Conservation (phyloP, 192 early-diverging fungal genomes). For the Irineochytrium annulatum region DNA sequence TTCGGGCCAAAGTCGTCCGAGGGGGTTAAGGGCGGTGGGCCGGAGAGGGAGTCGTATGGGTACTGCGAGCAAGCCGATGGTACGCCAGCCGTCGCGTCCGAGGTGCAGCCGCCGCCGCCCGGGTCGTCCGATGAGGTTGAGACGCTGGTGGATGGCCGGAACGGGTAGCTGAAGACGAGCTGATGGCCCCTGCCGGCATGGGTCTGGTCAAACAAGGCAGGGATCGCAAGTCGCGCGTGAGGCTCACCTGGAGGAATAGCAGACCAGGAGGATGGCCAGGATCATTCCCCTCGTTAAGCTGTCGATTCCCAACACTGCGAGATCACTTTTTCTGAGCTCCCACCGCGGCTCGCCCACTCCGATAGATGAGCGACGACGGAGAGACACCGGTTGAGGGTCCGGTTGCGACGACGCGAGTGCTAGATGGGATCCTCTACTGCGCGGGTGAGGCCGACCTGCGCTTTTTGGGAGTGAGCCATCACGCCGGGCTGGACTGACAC, state of each 20-base stretch:
- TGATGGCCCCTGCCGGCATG: conserved; percentile 54
- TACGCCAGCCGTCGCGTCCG: neutral
- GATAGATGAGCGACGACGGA: no score
- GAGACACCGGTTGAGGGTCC: no score
- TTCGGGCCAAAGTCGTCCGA: neutral
- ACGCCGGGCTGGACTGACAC: no score
- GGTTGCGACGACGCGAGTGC: no score
- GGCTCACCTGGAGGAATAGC: conserved; percentile 46
- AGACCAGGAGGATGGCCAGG: conserved; percentile 56
- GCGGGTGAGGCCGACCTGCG: no score
- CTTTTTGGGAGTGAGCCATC: no score
- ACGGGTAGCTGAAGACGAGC: conserved; percentile 72
- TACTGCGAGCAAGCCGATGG: neutral
- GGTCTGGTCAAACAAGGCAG: neutral
- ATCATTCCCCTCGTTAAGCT: no score
- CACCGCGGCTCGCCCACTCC: no score
- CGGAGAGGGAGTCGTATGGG: neutral
- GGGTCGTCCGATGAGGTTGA: conserved; percentile 13
- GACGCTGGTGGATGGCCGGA: conserved; percentile 12
- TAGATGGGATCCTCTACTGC: no score
- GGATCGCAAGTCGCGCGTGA: neutral
- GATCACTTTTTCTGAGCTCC: no score
- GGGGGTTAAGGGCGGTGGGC: neutral
- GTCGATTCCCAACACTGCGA: no score
- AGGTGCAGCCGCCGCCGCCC: neutral